A percentile compares a stretch with the other conserved stretches of the same genome.
Evolutionary conservation across 164 flowering plant species (phyloP).

Genomic region (Vitis cinerea): DNA sequence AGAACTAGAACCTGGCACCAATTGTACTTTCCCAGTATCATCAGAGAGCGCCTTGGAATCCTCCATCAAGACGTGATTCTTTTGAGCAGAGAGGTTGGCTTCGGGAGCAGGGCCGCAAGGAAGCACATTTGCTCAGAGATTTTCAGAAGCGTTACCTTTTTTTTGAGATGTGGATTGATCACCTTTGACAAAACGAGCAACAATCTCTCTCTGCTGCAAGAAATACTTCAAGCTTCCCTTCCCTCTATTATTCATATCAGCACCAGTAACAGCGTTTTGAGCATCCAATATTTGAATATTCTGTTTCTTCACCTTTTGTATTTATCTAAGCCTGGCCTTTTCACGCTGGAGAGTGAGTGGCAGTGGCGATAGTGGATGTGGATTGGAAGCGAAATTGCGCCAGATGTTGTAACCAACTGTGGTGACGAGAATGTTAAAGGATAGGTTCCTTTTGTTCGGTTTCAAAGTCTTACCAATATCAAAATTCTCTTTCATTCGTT

Average conservation of each 20-base stretch:
- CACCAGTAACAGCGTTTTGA: conserved; percentile 89
- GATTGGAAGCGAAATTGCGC: too few relatives aligned
- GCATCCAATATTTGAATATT: conserved; percentile 79
- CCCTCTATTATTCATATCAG: conserved; percentile 93
- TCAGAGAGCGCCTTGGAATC: not conserved
- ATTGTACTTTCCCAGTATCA: not conserved
- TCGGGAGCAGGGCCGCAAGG: too few relatives aligned
- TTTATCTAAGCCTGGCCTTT: conserved; percentile 68
- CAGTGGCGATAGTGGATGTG: too few relatives aligned
- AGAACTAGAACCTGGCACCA: not conserved
- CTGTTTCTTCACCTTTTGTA: conserved; percentile 82
- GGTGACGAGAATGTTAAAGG: too few relatives aligned
- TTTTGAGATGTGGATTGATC: conserved; percentile 61
- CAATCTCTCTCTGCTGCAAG: conserved; percentile 89
- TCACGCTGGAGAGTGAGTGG: conserved; percentile 43
- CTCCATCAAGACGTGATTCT: not conserved
- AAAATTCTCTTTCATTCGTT: too few relatives aligned
- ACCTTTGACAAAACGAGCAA: conserved; percentile 96
- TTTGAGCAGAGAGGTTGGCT: too few relatives aligned
- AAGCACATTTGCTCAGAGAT: too few relatives aligned
- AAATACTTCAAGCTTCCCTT: conserved; percentile 93
- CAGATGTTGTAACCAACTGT: too few relatives aligned
- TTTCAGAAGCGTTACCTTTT: conserved; percentile 25
- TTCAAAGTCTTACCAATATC: too few relatives aligned
- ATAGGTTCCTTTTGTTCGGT: too few relatives aligned